phyloP scores from a whole-genome alignment of 2,329 filamentous ascomycete species.

The Elsinoe arachidis region DNA sequence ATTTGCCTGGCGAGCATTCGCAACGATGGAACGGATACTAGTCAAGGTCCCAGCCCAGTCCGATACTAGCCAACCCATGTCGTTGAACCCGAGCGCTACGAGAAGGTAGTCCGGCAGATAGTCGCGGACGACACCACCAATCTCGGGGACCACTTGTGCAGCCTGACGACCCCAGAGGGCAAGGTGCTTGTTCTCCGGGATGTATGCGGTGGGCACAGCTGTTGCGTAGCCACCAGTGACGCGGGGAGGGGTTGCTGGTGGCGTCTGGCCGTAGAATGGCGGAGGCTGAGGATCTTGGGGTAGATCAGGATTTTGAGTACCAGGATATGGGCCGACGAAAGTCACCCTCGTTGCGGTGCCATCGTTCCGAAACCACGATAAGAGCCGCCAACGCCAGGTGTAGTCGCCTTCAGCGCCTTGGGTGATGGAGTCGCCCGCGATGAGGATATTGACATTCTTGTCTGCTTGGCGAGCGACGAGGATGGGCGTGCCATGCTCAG shows the following conservation, averaged over 20 bases:
- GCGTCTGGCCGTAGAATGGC: neutral
- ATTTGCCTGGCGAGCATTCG: slow-evolving; percentile 25
- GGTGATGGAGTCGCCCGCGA: slow-evolving; percentile 21
- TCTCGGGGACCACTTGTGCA: slow-evolving; percentile 24
- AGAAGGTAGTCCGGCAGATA: slow-evolving; percentile 27
- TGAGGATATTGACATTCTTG: slow-evolving; percentile 15
- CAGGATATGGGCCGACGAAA: slow-evolving; percentile 33
- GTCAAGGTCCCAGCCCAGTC: slow-evolving; percentile 19
- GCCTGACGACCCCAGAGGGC: slow-evolving; percentile 29
- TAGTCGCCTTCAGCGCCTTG: slow-evolving; percentile 31
- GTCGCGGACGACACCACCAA: slow-evolving; percentile 23
- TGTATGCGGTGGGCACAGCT: slow-evolving; percentile 22
- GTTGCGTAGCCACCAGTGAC: slow-evolving; percentile 28
- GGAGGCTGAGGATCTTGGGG: slow-evolving; percentile 16
- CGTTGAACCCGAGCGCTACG: slow-evolving; percentile 22
- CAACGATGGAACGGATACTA: slow-evolving; percentile 25
- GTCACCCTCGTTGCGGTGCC: slow-evolving; percentile 17
- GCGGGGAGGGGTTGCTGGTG: neutral
- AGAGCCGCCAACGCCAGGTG: slow-evolving; percentile 37
- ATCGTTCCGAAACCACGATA: slow-evolving; percentile 31
- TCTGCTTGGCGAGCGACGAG: neutral
- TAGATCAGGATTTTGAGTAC: slow-evolving; percentile 22
- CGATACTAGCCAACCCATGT: slow-evolving; percentile 21
- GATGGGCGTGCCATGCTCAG: neutral
- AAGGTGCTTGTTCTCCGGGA: slow-evolving; percentile 26